Conservation (phyloP, 805 yeast genomes). For the Teunomyces cretensis region DNA sequence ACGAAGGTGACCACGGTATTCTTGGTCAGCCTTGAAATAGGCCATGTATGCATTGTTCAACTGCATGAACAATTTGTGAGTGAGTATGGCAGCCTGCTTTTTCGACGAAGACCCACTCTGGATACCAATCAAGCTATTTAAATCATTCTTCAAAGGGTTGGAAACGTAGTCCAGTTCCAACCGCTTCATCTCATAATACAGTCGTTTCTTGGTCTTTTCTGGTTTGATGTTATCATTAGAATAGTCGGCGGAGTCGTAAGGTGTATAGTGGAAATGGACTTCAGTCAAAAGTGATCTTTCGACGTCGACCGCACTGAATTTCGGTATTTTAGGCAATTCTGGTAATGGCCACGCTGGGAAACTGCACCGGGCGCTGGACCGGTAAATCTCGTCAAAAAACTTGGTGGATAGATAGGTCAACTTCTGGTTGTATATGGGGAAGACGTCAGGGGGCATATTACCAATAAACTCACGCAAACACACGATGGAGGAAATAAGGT, state of each 20-base stretch:
- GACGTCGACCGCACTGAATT: constrained; percentile 69
- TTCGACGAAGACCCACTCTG: constrained; percentile 38
- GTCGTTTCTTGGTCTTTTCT: constrained; percentile 19
- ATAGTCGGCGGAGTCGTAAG: constrained; percentile 48
- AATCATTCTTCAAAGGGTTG: constrained; percentile 60
- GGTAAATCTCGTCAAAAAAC: constrained; percentile 51
- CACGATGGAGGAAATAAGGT: constrained; percentile 78
- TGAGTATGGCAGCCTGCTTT: constrained; percentile 36
- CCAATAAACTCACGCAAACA: constrained; percentile 83
- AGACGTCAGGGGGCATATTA: constrained; percentile 71
- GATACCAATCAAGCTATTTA: constrained; percentile 51
- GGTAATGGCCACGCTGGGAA: constrained; percentile 74
- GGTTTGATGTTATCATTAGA: constrained; percentile 19
- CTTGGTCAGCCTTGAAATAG: constrained; percentile 44
- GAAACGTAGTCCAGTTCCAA: constrained; percentile 65
- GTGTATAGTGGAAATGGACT: constrained; percentile 59
- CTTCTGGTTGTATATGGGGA: constrained; percentile 70
- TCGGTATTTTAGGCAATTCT: constrained; percentile 61
- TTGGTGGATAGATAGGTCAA: constrained; percentile 55
- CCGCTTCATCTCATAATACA: constrained; percentile 61
- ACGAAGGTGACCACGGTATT: constrained; percentile 28
- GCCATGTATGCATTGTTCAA: constrained; percentile 49
- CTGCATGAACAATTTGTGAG: constrained; percentile 63
- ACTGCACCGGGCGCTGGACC: neutral
- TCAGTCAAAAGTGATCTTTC: constrained; percentile 75